Conservation (phyloP, 1,284 basidiomycete genomes). For the Trametes versicolor region DNA sequence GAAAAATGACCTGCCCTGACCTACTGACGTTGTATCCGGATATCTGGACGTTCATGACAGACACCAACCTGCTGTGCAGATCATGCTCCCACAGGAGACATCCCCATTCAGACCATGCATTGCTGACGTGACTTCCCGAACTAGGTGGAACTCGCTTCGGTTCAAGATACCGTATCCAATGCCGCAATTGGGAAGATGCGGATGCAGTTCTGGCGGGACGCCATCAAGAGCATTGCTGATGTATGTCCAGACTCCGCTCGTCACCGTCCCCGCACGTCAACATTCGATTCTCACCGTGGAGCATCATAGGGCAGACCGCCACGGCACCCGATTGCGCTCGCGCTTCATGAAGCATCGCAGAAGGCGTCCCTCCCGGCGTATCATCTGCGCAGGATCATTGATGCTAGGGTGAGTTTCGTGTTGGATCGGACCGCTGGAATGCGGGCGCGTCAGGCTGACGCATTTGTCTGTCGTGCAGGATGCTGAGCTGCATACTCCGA, state of each 20-base stretch:
- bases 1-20: neutral
- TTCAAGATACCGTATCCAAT: constrained; percentile 85
- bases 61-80: neutral
- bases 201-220: constrained; percentile 94
- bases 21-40: constrained; percentile 5
- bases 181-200: constrained; percentile 87
- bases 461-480: constrained; percentile 58
- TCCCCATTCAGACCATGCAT: neutral
- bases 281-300: constrained; percentile 31
- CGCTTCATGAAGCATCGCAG: constrained; percentile 70
- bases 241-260: constrained; percentile 53
- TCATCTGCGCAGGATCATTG: constrained; percentile 87
- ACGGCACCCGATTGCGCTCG: constrained; percentile 85
- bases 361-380: constrained; percentile 68
- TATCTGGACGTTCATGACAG: neutral
- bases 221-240: constrained; percentile 75
- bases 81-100: neutral
- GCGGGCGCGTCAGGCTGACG: constrained; percentile 29
- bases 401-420: constrained; percentile 70
- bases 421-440: constrained; percentile 17
- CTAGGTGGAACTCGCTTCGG: constrained; percentile 85
- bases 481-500: constrained; percentile 73
- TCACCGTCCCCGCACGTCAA: neutral
- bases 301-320: constrained; percentile 73
- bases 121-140: constrained; percentile 9